Base-by-base conservation (phyloP, 1,284 basidiomycete species). In the Vanrija pseudolonga region DNA sequence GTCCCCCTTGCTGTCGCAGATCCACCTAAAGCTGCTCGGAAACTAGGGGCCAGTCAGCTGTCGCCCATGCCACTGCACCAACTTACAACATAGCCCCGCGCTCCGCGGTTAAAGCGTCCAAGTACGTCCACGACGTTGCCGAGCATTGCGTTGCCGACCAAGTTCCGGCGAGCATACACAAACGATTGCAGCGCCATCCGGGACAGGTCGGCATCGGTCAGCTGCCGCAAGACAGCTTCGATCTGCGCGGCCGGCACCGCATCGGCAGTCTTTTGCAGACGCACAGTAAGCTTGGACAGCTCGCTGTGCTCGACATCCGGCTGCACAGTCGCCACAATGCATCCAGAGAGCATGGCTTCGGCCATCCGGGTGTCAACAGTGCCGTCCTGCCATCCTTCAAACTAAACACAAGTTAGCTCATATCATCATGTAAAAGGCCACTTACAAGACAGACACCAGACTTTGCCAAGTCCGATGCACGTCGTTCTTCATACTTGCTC, bases 311-410 rank as follows among this genome's bases (percentile, higher is more conserved):
- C 57, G 1, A 62, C 55, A 7, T 65, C 56, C 2, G 68, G 71
- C 4, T 57, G 53, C 6, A 63, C 65, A 2, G 54, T 64, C 1
- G 71, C 71, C 0, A 71, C 69, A 4, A 71, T 56, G 48, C 71
- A 73, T 0, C 69, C 71, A 0, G 68, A 62, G 6, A 71, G 50
- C 64, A 73, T 65, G 11, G 69, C 69, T 47, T 68, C 51, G 2
- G 59, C 63, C 42, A 71, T 61, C n/a, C 65, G 42, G n/a, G 59
- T 56, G 40, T 67, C 65, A 3, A 69, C 26, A 6, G 59, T 19
- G 7, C 68, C 69, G 11, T 61, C 38, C 19, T 58, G 28, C 69
- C 68, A 72, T 4, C 56, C 62, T 32, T 70, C 69, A 50, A 70
- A 70, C 65, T 68, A 43, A 7, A 39, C 26, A 26, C 38, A 44